Conservation (phyloP, 2,329 filamentous ascomycete genomes). For the Dactylellina parvicollis region DNA sequence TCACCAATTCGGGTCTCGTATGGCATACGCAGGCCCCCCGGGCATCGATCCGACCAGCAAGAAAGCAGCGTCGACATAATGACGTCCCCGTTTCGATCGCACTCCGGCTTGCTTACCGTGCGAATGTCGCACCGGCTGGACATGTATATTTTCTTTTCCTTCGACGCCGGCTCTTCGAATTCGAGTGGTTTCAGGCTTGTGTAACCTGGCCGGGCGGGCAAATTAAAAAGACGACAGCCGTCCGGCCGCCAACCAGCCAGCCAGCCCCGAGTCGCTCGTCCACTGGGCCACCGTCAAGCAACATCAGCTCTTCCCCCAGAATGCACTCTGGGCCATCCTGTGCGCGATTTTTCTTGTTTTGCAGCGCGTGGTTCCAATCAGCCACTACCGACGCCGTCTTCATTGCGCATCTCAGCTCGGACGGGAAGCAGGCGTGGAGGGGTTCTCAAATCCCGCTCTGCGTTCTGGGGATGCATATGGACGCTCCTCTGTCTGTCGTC, state of each 20-base stretch:
- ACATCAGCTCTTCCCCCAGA: neutral
- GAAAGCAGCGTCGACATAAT: too few species aligned
- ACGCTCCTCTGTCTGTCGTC: neutral
- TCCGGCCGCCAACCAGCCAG: neutral
- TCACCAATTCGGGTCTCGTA: too few species aligned
- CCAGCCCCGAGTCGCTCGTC: neutral
- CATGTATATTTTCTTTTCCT: neutral
- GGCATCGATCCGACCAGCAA: too few species aligned
- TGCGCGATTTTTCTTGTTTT: constrained; percentile 2
- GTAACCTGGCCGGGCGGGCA: constrained; percentile 19
- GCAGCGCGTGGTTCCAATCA: neutral
- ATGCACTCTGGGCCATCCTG: neutral
- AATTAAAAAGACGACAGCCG: constrained; percentile 1
- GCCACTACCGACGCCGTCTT: too few species aligned
- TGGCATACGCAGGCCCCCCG: too few species aligned
- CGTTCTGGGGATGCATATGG: neutral
- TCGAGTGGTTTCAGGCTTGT: constrained; percentile 25
- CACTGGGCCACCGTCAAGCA: neutral
- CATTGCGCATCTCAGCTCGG: too few species aligned
- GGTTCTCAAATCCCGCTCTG: constrained; percentile 38
- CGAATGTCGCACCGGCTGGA: too few species aligned
- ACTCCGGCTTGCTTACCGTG: too few species aligned
- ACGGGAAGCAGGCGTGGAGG: neutral
- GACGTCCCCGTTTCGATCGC: too few species aligned
- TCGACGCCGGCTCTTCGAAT: neutral